phyloP scores from a whole-genome alignment of 2,329 filamentous ascomycete genomes.

The Aspergillus intermedius region DNA sequence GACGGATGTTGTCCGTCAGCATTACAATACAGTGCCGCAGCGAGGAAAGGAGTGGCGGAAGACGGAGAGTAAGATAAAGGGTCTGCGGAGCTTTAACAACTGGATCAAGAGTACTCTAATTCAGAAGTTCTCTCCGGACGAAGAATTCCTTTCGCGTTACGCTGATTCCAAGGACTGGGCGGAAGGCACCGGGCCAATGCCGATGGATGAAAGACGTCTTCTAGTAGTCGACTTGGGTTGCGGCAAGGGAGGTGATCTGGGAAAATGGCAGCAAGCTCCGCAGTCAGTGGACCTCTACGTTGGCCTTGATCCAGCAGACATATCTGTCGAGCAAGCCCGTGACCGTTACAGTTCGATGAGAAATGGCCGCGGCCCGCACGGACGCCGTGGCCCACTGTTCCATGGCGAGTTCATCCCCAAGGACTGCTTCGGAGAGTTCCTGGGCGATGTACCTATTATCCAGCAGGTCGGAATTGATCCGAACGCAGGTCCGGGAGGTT shows the following conservation, averaged over 20 bases:
- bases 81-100: slow-evolving; percentile 91
- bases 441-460: slow-evolving; percentile 76
- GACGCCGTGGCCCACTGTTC: slow-evolving; percentile 58
- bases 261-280: slow-evolving; percentile 94
- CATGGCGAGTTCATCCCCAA: slow-evolving; percentile 84
- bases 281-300: slow-evolving; percentile 89
- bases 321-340: slow-evolving; percentile 83
- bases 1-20: slow-evolving; percentile 80
- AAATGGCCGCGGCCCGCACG: slow-evolving; percentile 48
- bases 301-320: slow-evolving; percentile 84
- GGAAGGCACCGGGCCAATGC: slow-evolving; percentile 29
- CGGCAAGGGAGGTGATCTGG: slow-evolving; percentile 90
- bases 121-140: slow-evolving; percentile 85
- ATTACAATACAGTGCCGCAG: slow-evolving; percentile 95
- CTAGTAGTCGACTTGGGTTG: slow-evolving; percentile 91
- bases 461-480: slow-evolving; percentile 80
- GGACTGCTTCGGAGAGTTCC: slow-evolving; percentile 81
- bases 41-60: slow-evolving; percentile 90
- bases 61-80: slow-evolving; percentile 91
- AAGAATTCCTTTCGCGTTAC: slow-evolving; percentile 58
- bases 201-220: slow-evolving; percentile 49
- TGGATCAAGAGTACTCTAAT: slow-evolving; percentile 98
- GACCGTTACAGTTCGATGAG: slow-evolving; percentile 74
- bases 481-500: slow-evolving; percentile 53
- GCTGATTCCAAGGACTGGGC: slow-evolving; percentile 41